Evolutionary conservation across 805 yeast genomes (phyloP), one percentile per base, ranked within the genome.

Genomic region (Henningerozyma blattae): DNA sequence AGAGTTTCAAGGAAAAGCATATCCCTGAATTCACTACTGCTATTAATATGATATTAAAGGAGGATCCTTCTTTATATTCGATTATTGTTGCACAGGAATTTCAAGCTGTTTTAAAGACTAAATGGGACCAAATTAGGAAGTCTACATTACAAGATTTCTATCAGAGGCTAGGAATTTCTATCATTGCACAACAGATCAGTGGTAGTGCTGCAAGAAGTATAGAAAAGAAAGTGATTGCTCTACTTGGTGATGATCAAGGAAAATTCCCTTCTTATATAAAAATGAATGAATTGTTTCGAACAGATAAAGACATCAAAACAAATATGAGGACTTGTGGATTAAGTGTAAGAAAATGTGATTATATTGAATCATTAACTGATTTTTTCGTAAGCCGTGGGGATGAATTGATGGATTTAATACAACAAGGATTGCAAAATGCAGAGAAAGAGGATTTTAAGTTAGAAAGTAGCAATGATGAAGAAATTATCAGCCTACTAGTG

Each of bases 151-250:
- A 57, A 12, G 57, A 52, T 32, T 65, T 67, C 33, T 70, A 66
- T 39, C 54, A 55, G 16, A 57, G 61, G 15, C 48, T 73, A 7
- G 62, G 62, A 2, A 54, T 63, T 28, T 65, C 72, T 4, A 70
- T 82, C 3, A 69, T 81, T 3, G 67, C 79, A 0, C 91, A 82
- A 52, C 91, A 81, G 50, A 71, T 82, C 9, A 75, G 82, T 42
- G 94, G 94, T 1, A 67, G 72, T 1, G 93, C 95, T 1, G 95
- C 95, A 0, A 53, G 47, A 8, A 67, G 86, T 1, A 81, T 86
- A 20, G 65, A 68, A 36, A 38, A 40, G 9, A 67, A 70, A 42
- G 67, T 82, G 35, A 47, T 48, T 15, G 46, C 50, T 15, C 38
- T 56, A 13, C 68, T 59, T 40, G 58, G 46, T 13, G 58, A 44